Evolutionary conservation across 139 green algal species (phyloP).

Genomic region (Limnomonas spitsbergensis): DNA sequence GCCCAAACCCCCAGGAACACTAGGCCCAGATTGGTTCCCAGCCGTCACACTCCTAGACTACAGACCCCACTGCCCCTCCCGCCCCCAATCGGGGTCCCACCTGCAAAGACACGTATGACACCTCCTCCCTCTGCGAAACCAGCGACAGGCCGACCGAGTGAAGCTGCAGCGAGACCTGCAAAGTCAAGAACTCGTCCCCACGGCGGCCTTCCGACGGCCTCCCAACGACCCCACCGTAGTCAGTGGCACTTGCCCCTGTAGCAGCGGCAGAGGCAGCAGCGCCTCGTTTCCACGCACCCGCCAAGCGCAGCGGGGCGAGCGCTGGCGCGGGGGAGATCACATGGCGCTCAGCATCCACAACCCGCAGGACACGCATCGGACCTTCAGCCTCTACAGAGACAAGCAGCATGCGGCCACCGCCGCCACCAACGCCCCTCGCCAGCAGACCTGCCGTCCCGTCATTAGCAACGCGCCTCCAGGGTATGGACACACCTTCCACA

Average conservation of each 20-base stretch:
- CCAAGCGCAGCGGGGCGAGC: too few relatives aligned
- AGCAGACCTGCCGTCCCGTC: background rate
- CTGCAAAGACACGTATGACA: constrained; percentile 54
- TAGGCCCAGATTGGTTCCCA: too few relatives aligned
- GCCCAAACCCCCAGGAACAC: too few relatives aligned
- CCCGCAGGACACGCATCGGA: constrained; percentile 63
- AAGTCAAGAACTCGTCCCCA: background rate
- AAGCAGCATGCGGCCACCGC: constrained; percentile 22
- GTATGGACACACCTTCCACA: background rate
- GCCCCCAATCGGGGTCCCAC: too few relatives aligned
- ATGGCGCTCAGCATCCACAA: constrained; percentile 54
- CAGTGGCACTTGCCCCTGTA: too few relatives aligned
- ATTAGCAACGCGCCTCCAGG: background rate
- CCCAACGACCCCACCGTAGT: too few relatives aligned
- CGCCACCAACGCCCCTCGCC: background rate
- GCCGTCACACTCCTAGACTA: too few relatives aligned
- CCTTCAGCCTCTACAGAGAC: constrained; percentile 60
- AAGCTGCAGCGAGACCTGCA: constrained; percentile 32
- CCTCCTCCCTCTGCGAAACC: constrained; percentile 53
- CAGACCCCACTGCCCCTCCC: too few relatives aligned
- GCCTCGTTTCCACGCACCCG: too few relatives aligned
- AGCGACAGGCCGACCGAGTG: constrained; percentile 59
- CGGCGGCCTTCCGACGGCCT: too few relatives aligned
- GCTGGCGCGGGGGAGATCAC: background rate
- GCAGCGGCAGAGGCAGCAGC: too few relatives aligned